Percentiles rank a stretch among this genome's conserved stretches.
These are phyloP conservation scores for Pythium graminicola DNA, from an alignment of 352 stramenopile genomes.

Conservation along the genomic window DNA sequence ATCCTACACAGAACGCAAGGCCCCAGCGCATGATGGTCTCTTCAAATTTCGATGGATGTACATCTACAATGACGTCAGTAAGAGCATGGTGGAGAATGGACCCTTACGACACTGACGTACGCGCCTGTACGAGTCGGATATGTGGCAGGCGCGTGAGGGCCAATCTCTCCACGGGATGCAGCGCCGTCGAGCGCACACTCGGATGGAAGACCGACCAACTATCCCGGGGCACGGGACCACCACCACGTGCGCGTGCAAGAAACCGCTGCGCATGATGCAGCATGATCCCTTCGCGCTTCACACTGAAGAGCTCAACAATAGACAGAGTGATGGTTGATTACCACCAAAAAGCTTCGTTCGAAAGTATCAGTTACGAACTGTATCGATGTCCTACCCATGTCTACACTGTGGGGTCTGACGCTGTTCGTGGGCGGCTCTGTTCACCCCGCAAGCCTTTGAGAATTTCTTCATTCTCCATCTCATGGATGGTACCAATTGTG, in stretches of 20 bases:
- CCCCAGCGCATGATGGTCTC: slow-evolving; percentile 34
- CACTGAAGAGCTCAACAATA: no score
- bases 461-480: slow-evolving; percentile 56
- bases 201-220: slow-evolving; percentile 52
- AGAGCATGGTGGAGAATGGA: background rate
- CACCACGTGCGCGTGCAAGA: background rate
- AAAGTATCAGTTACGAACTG: background rate
- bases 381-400: no score
- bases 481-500: slow-evolving; percentile 47
- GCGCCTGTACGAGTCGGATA: slow-evolving; percentile 37
- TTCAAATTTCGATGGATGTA: slow-evolving; percentile 43
- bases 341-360: background rate
- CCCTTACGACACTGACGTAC: slow-evolving; percentile 19
- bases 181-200: slow-evolving; percentile 17
- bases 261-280: background rate
- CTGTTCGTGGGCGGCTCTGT: background rate
- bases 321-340: background rate
- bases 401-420: no score
- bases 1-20: slow-evolving; percentile 29
- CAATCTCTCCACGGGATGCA: slow-evolving; percentile 34
- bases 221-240: slow-evolving; percentile 24
- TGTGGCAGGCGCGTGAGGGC: slow-evolving; percentile 30
- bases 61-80: slow-evolving; percentile 21
- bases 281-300: background rate
- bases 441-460: slow-evolving; percentile 26